phyloP scores from a whole-genome alignment of 257 asterid genomes.

The Agastache rugosa region DNA sequence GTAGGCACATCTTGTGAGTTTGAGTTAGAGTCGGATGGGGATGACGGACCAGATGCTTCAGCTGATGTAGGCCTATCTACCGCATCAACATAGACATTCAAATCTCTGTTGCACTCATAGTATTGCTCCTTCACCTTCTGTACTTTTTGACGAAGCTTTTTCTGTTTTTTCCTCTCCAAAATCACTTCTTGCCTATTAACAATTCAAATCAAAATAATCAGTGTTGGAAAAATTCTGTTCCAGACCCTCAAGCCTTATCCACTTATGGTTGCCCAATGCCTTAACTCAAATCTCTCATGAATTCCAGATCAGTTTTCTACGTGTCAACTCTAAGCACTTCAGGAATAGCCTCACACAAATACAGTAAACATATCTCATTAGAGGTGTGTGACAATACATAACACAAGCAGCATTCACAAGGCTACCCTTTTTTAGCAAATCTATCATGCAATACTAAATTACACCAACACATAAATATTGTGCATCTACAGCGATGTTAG shows the following conservation, averaged over 20 bases:
- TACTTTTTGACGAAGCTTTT: conserved; percentile 83
- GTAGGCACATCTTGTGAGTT: conserved; percentile 43
- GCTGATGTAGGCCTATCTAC: conserved; percentile 49
- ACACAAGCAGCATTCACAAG: conserved; percentile 18
- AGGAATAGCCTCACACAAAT: conserved; percentile 1
- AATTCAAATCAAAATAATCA: conserved; percentile 33
- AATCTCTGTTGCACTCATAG: conserved; percentile 40
- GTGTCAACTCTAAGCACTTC: conserved; percentile 6
- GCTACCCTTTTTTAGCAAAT: conserved; percentile 4
- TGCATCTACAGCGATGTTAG: conserved; percentile 7
- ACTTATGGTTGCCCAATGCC: background rate
- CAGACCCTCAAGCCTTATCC: background rate
- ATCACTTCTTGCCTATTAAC: conserved; percentile 66
- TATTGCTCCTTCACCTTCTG: conserved; percentile 69
- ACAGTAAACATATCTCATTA: conserved; percentile 6
- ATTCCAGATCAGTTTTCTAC: background rate
- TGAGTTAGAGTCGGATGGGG: conserved; percentile 51
- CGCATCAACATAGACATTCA: conserved; percentile 45
- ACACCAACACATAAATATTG: conserved; percentile 15
- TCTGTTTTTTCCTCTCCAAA: conserved; percentile 77
- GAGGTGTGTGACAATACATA: background rate
- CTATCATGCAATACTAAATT: background rate
- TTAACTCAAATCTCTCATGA: conserved; percentile 8
- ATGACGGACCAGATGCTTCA: conserved; percentile 54
- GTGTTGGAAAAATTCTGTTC: background rate